Evolutionary conservation across 306 rosid species (phyloP).

Genomic region (Acacia crassicarpa): DNA sequence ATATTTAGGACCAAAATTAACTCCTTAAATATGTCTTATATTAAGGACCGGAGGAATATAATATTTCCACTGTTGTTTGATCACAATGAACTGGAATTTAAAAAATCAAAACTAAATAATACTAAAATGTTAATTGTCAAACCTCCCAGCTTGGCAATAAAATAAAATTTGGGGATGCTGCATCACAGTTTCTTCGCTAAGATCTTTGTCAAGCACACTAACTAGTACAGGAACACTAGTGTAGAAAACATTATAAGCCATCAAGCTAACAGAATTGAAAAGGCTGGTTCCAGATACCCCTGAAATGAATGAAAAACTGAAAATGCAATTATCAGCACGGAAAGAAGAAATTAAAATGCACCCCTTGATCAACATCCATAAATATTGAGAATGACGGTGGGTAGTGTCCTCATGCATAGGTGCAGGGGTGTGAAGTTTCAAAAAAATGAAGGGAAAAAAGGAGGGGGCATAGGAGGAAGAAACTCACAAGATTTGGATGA

Average conservation of each 20-base stretch:
- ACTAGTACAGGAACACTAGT: slow-evolving; percentile 95
- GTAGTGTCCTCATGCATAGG: neutral
- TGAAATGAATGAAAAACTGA: slow-evolving; percentile 96
- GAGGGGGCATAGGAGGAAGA: slow-evolving; percentile 1
- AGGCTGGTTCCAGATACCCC: slow-evolving; percentile 99
- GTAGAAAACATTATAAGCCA: slow-evolving; percentile 99
- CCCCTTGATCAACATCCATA: slow-evolving; percentile 12
- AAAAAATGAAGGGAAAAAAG: slow-evolving; percentile 13
- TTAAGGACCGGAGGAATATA: neutral
- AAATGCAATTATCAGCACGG: slow-evolving; percentile 49
- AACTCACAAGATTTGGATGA: slow-evolving; percentile 98
- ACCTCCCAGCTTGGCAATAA: slow-evolving; percentile 99
- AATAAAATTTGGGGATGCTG: slow-evolving; percentile 99
- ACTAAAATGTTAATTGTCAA: slow-evolving; percentile 28
- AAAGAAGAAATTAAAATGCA: slow-evolving; percentile 27
- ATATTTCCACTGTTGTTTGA: neutral
- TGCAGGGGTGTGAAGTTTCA: slow-evolving; percentile 14
- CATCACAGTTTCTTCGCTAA: slow-evolving; percentile 91
- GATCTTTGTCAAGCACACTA: slow-evolving; percentile 97
- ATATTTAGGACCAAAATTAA: no score
- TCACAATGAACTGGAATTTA: slow-evolving; percentile 4
- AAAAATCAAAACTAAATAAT: slow-evolving; percentile 23
- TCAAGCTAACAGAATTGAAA: slow-evolving; percentile 97
- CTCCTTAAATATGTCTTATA: no score
- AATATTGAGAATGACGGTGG: slow-evolving; percentile 15